Evolutionary conservation across 2,329 filamentous ascomycete species (phyloP), one percentile per base, ranked within the genome.

Genomic region (Salinomyces thailandicus): DNA sequence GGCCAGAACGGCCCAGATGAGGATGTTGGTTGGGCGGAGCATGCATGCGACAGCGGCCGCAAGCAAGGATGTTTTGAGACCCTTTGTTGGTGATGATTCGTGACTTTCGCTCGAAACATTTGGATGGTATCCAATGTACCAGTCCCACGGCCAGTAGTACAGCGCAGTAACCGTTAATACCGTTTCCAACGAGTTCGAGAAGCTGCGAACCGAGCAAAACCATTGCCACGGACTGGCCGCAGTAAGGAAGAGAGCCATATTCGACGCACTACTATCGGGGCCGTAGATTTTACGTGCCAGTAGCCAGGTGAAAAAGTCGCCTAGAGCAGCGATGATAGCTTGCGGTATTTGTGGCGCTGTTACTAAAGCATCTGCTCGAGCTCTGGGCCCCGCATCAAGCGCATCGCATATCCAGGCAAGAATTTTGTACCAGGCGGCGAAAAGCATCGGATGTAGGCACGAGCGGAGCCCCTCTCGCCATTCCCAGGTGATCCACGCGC

Each of bases 401-500:
- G 73, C 27, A 12, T 60, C 59, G 47, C 79, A 73, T 35, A 80
- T 50, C 33, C 61, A 60, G 50, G 81, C 70, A 18, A 75, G 71
- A 17, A 70, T 46, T 45, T 70, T 73, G 61, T 95, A 98, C 17
- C 79, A 71, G 8, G 64, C 69, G 3, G 85, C 81, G 60, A 98
- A 96, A 35, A 96, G 62, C 32, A 76, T 69, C n/a, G 91, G 91
- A 58, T 98, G 89, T 38, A 96, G 66, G 9, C 89, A 93, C 4
- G 89, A 93, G 41, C 91, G 79, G 46, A 98, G 71, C 48, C 83
- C 80, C 53, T 87, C 68, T 53, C 76, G 73, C 91, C 91, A 98
- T 79, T 98, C 91, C 91, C 91, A 98, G 44, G 91, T 98, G 53
- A 95, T 72, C 85, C 89, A 98, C 18, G 89, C 85, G 44, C 83